Evolutionary conservation across 78 protist genomes (phyloP), one percentile per base, ranked within the genome.

Genomic region (Cavenderia fasciculata): DNA sequence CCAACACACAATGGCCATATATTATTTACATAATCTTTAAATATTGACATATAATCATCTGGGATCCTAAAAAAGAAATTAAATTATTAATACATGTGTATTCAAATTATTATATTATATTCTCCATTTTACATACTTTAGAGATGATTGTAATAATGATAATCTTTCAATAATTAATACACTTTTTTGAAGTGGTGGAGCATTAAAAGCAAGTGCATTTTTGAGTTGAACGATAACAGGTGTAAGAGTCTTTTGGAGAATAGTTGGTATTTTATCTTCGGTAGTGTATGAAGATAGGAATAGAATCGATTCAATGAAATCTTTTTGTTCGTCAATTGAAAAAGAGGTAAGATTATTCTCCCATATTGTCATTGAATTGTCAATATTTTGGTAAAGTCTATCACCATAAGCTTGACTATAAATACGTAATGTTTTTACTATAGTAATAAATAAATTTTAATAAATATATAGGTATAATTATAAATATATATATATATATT

Each of bases 371-470:
- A 68, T 21, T 0, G 56, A 34, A 31, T 12, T 43, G 7, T 82
- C 90, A n/a, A 56, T 59, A 19, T 68, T 47, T 23, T 33, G 41
- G 49, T 68, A 68, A 19, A 68, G n/a, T 52, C 59, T 61, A 68
- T 82, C 90, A 36, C 78, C 73, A 82, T 66, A 82, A 8, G 52
- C 56, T 14, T 49, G 41, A 66, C 77, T 25, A 56, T 29, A 82
- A n/a, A 3, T 25, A 7, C 25, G 41, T 78, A 78, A 41, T 56
- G 54, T 52, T 27, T 38, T 46, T 44, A 78, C 87, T 77, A 27
- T 27, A 29, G 29, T 19, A n/a, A 41, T 16, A 25, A 59, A 23
- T 33, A 44, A 59, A 33, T 0, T 2, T 40, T 68, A n/a, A 7
- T 62, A 44, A 31, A 43, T 34, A 29, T 47, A 5, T 29, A 29